Evolutionary conservation across 1,284 basidiomycete genomes (phyloP), one percentile per base, ranked within the genome.

Genomic region (Fomitopsis schrenkii): DNA sequence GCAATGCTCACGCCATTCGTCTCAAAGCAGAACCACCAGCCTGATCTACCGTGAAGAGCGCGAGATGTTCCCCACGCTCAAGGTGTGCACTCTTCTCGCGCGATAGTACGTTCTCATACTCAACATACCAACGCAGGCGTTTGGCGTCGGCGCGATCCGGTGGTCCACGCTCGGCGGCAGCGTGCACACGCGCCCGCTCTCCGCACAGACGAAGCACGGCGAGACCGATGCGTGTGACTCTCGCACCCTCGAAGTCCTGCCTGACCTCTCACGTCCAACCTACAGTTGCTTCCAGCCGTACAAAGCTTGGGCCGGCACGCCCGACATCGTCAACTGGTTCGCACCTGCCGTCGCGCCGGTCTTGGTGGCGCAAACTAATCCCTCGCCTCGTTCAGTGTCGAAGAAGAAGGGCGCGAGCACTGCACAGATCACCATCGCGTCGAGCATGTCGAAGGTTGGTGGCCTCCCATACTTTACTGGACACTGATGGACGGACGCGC

Each of bases 21-120:
- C 70, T 77, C 76, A 15, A 84, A 84, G 83, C 83, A 85, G 64
- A 81, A 82, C 68, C 80, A 77, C 60, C 73, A 73, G 63, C 22
- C 62, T 77, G 14, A 53, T 76, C n/a, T 83, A 83, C 64, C 75
- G 82, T 40, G 81, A 83, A 64, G 80, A 81, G 66, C 71, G 80
- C 19, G 81, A 83, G 71, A 82, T 83, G 80, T 76, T 79, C 60
- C 81, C 81, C 7, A 71, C 71, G 0, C 66, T 75, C 17, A 70
- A 72, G 66, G 72, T 71, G 17, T 1, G 36, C 14, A 3, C 28
- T 36, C 28, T 2, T 33, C 15, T 26, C 26, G 22, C 22, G 22
- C 22, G 22, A 22, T 22, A 22, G 22, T 22, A 22, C 22, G 22
- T 22, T 22, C 22, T 22, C 33, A 45, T 14, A 7, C 22, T 22